These are phyloP conservation scores for Lentinus tigrinus DNA, from an alignment of 768 basidiomycete genomes.

Conservation along the genomic window DNA sequence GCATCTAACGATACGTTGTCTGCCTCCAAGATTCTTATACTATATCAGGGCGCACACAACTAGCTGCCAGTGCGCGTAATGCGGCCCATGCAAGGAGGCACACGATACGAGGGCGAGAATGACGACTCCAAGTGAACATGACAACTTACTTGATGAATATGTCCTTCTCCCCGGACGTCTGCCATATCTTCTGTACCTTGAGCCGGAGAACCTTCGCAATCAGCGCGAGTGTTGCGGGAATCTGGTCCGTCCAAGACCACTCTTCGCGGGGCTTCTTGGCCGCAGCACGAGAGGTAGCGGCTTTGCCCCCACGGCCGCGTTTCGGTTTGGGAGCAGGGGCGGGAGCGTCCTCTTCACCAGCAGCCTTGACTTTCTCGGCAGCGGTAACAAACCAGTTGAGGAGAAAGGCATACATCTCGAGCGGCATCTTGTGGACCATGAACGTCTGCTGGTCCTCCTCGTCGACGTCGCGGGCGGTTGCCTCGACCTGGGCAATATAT, in stretches of 20 bases:
- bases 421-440: slow-evolving; percentile 61
- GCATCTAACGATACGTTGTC: no score
- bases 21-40: no score
- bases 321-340: slow-evolving; percentile 49
- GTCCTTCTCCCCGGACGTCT: slow-evolving; percentile 82
- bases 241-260: slow-evolving; percentile 81
- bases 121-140: no score
- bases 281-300: slow-evolving; percentile 42
- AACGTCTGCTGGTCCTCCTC: slow-evolving; percentile 63
- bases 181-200: slow-evolving; percentile 83
- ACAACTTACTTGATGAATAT: slow-evolving; percentile 81
- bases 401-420: slow-evolving; percentile 93
- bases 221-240: slow-evolving; percentile 64
- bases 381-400: slow-evolving; percentile 87
- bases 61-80: no score
- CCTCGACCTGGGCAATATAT: slow-evolving; percentile 70
- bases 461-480: slow-evolving; percentile 66
- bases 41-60: no score
- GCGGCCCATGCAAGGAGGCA: no score
- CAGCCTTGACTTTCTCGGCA: slow-evolving; percentile 71
- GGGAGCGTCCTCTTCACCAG: slow-evolving; percentile 42
- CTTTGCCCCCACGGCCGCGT: slow-evolving; percentile 62
- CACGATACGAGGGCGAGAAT: no score
- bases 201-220: slow-evolving; percentile 72
- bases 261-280: slow-evolving; percentile 36